Conservation (phyloP, 2,329 filamentous ascomycete species). For the Pseudopithomyces chartarum region DNA sequence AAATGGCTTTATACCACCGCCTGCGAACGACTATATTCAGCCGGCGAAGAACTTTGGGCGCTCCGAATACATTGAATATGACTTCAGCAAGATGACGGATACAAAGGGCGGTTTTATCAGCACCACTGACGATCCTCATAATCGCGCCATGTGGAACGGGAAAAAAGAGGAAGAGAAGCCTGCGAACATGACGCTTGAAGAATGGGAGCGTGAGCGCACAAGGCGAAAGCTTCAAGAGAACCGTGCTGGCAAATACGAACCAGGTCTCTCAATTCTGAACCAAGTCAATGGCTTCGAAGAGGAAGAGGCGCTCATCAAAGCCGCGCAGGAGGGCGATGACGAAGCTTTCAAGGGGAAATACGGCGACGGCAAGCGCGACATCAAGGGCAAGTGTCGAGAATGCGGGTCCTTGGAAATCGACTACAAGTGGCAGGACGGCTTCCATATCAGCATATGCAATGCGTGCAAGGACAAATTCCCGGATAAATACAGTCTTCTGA, state of each 20-base stretch:
- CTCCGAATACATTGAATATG: slow-evolving; percentile 83
- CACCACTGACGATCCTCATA: slow-evolving; percentile 88
- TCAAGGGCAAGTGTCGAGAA: slow-evolving; percentile 78
- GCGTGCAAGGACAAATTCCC: slow-evolving; percentile 86
- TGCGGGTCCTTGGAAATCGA: slow-evolving; percentile 87
- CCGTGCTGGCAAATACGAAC: slow-evolving; percentile 84
- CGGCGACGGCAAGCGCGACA: slow-evolving; percentile 38
- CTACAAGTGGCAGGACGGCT: slow-evolving; percentile 90
- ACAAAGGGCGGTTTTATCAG: slow-evolving; percentile 95
- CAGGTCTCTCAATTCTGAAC: slow-evolving; percentile 74
- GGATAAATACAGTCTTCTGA: slow-evolving; percentile 92
- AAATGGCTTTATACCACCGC: slow-evolving; percentile 42
- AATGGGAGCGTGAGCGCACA: slow-evolving; percentile 87
- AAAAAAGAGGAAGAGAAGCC: slow-evolving; percentile 69
- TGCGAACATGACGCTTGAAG: slow-evolving; percentile 82
- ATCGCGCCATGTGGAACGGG: slow-evolving; percentile 66
- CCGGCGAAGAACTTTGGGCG: slow-evolving; percentile 88
- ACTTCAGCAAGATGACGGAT: slow-evolving; percentile 97
- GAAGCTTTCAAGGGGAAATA: slow-evolving; percentile 41
- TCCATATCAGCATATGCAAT: slow-evolving; percentile 75
- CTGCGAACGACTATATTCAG: slow-evolving; percentile 61
- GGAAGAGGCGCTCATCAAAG: slow-evolving; percentile 30
- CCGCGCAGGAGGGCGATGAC: slow-evolving; percentile 44
- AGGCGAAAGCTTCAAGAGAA: slow-evolving; percentile 73
- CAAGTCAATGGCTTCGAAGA: slow-evolving; percentile 51